Evolutionary conservation across 768 basidiomycete genomes (phyloP), one percentile per base, ranked within the genome.

Genomic region (Holtermannia corniformis): DNA sequence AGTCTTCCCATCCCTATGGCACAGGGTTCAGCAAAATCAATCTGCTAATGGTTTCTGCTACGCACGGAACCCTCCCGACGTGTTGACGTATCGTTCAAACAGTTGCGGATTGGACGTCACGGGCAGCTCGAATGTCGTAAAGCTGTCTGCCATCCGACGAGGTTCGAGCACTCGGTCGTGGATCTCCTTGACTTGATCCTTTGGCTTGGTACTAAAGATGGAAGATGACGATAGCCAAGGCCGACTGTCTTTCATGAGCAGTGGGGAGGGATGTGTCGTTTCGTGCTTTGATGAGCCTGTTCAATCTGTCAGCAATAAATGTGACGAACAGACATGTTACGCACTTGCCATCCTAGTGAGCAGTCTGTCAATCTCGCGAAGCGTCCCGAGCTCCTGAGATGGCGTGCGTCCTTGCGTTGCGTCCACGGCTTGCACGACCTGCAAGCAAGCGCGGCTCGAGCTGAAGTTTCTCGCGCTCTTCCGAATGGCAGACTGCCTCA

Each of bases 81-180:
- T 56, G 48, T 71, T 68, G 16, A 68, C 63, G 55, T 68, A 71
- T 26, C 59, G 52, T 48, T 71, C 64, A 48, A 61, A 55, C 40
- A 68, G 44, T 22, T 46, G 54, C 20, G 49, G 44, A 57, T 68
- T 63, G 14, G 56, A 61, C 41, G 62, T 60, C 14, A 71, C 49
- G 16, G 64, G 64, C 22, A 71, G 51, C 46, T 65, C 65, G 52
- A 68, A 68, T 27, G 49, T 60, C n/a, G 69, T 71, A 52, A 59
- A 71, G 47, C 63, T 65, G 49, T 71, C 69, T 24, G 57, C 64
- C 69, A 71, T 71, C 54, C 65, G 62, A 51, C 55, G 61, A 11
- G 67, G 67, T 2, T 47, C 25, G 14, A 41, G 20, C 3, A 43
- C 19, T 3, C 45, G 55, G 3, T 44, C 10, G 14, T 25, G n/a